Evolutionary conservation across 1,139 yeast genomes (phyloP), one percentile per base, ranked within the genome.

Genomic region (Pichia inconspicua): DNA sequence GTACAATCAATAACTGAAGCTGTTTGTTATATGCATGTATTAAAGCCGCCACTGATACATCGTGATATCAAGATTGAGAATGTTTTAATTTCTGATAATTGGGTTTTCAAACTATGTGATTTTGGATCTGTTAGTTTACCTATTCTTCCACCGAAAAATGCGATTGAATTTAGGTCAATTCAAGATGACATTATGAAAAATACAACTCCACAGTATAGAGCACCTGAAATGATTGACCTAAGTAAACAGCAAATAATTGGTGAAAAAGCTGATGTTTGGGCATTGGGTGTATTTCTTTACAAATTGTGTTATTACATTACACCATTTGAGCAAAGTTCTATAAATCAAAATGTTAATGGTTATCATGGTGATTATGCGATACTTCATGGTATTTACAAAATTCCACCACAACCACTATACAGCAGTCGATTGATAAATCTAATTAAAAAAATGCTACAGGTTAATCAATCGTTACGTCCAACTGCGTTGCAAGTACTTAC

Each of bases 221-320:
- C 96, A 1, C 98, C 98, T 0, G 98, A 92, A 66, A 92, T 92
- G 98, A 77, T 94, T 47, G 97, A 92, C 66, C 73, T 92, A 41
- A 78, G 84, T 54, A 75, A 84, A 53, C 87, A 94, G 4, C 75
- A 84, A 52, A 95, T 97, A 4, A 85, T 92, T 53, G 95, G 90
- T 66, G 97, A 92, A 62, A 92, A 92, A 64, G 80, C 90, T 53
- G 98, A 92, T 66, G 82, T 92, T 34, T 92, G 98, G 98, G 98
- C 98, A 0, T 70, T 92, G 50, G 98, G 98, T 14, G 80, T 90
- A 30, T 85, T 94, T 56, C 71, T 92, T 47, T 92, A 90, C 71
- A 92, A 94, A 65, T 70, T 92, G 49, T 86, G 97, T 63, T 92
- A 86, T 67, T 92, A 87, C 65, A 90, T 89, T 1, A 92, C 98